Base-by-base conservation (phyloP, 345 rosid species). In the Linum tenue region DNA sequence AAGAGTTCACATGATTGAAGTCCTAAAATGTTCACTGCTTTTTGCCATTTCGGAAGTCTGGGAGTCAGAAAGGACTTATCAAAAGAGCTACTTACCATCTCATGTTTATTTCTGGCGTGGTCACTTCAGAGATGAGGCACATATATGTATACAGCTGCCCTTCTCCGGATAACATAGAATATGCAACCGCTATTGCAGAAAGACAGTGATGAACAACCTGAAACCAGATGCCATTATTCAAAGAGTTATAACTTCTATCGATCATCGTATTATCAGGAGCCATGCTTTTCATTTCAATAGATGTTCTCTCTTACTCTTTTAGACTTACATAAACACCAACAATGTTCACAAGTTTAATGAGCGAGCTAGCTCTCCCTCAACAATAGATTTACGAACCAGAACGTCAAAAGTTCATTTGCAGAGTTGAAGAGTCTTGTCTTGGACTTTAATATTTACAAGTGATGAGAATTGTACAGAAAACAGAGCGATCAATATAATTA, bases 91-190 rank as follows among this genome's bases (percentile, higher is more conserved):
- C 53, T 64, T 82, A 92, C 98, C 98, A 92, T 86, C 97, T 87
- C 80, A 92, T 64, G 74, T 92, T 86, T 51, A 92, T 80, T 79
- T 75, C 92, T 3, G 98, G 98, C 53, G 97, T 87, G 8, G 97
- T 92, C 63, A 86, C 72, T 81, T 89, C 98, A 6, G 97, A 89
- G 69, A 92, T 79, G 51, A 92, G 81, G 72, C 84, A 83, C 97
- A 89, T 86, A 77, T 73, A 92, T n/a, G 85, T 81, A 58, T 92
- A 89, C 57, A 87, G 67, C 70, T 89, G 97, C 51, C 88, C 95
- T 71, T 92, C 98, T 69, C 91, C 83, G 5, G 84, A 70, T 71
- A 86, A 78, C 80, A 92, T 74, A 50, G 95, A 70, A 76, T 92
- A 92, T 41, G 91, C 86, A 53, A 92, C 83, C 0, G 87, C 80